Base-by-base conservation (phyloP, 1,139 yeast genomes). In the Zygosaccharomyces sapae region DNA sequence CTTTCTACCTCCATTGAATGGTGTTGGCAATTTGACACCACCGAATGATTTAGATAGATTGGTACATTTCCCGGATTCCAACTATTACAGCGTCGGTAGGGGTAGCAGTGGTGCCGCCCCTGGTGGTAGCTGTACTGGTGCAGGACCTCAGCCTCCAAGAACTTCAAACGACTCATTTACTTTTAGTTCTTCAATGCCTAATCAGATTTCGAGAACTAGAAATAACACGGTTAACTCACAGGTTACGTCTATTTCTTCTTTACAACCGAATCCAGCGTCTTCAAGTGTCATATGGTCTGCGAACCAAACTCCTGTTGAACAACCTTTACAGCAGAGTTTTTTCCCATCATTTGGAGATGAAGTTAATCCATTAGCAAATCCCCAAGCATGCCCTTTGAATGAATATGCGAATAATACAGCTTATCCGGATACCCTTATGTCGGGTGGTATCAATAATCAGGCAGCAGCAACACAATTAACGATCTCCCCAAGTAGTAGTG, bases 211-310 rank as follows among this genome's bases (percentile, higher is more conserved):
- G 7, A 58, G 68, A 45, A 59, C 68, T 18, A 57, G 68, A 48
- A 58, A 63, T 35, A 62, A 63, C 42, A 65, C 68, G 3, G 56
- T 61, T 38, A 58, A 62, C 5, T 65, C 68, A 3, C 68, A 65
- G 50, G 56, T 63, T 22, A 63, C 68, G 5, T 55, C 65, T 1
- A 51, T 62, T 31, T 65, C 68, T 5, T 58, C 63, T 7, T 48
- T 57, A 9, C 52, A 55, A 18, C 62, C 55, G 24, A 54, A 55
- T 18, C 53, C 54, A 4, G 48, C 55, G 10, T 47, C 56, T 13
- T 47, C 61, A 4, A 58, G 57, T 36, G 53, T 48, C 16, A 50
- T 63, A 19, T 63, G 67, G 67, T 45, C 60, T 3, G 54, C 53
- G 22, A 57, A 49, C n/a, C 43, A 54, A 25, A 16, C 40, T 3